phyloP scores from a whole-genome alignment of 805 yeast species.

The Suhomyces prunicola region DNA sequence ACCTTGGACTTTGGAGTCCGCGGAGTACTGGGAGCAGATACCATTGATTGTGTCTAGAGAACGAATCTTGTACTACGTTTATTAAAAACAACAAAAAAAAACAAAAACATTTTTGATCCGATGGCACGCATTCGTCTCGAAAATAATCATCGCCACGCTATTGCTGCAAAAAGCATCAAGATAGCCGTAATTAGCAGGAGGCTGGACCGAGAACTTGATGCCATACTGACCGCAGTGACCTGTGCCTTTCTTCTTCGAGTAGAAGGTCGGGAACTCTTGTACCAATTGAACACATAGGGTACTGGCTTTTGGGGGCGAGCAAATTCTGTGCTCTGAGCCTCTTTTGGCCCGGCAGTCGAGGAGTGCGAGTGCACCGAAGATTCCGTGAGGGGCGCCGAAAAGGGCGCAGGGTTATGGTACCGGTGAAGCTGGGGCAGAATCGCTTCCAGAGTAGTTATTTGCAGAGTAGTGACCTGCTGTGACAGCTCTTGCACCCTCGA shows the following conservation, averaged over 20 bases:
- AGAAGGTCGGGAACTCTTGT: neutral
- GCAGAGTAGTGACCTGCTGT: neutral
- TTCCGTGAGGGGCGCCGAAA: neutral
- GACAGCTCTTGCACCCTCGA: neutral
- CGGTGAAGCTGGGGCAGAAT: neutral
- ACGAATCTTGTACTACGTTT: neutral
- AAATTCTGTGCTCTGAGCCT: neutral
- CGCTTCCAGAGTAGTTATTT: neutral
- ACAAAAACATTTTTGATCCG: neutral
- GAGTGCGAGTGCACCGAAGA: neutral
- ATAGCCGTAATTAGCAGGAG: neutral
- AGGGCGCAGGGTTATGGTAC: neutral
- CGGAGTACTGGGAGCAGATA: constrained; percentile 12
- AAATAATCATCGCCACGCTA: neutral
- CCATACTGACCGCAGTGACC: neutral
- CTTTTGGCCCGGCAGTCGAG: neutral
- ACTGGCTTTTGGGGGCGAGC: neutral
- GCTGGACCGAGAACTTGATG: neutral
- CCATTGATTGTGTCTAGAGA: neutral
- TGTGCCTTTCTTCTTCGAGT: neutral
- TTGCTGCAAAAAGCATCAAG: neutral
- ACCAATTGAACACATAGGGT: neutral
- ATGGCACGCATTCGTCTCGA: neutral
- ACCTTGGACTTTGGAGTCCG: constrained; percentile 9
- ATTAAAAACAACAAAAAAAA: neutral